Base-by-base conservation (phyloP, 129 eudicot species). In the Kitagawia praeruptora region DNA sequence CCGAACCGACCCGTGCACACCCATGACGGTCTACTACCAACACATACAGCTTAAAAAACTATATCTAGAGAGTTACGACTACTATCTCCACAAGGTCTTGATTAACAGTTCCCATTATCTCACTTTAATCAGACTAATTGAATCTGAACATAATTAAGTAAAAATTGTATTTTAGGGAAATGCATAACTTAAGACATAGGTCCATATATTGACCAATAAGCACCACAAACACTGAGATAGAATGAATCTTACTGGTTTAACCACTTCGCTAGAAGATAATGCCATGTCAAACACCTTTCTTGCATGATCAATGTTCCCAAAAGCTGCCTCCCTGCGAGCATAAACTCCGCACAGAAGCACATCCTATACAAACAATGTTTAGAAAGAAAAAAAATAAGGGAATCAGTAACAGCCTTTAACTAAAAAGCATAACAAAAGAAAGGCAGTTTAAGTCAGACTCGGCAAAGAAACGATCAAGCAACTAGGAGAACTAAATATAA, bases 221-320 rank as follows among this genome's bases (percentile, higher is more conserved):
- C 38, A 63, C 12, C 6, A 9, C 12, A 46, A 46, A 46, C 49
- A 46, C 49, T 46, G 34, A 13, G 12, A 75, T 23, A 12, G 2
- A 76, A 31, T 16, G 78, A 58, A 66, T 75, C 82, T 83, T 87
- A 96, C 99, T 93, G 53, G 75, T 51, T 90, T 90, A 69, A 90
- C 89, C 53, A 90, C 89, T 64, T 90, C 92, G 51, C 85, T 81
- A 58, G 97, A 92, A 73, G 91, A 81, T 77, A 96, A 87, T 83
- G 99, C 95, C 99, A 96, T 92, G 92, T 92, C 99, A 58, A 96
- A 96, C 76, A 90, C 93, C 84, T 89, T 96, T 80, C 99, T 89
- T 63, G 99, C 89, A 81, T 86, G 93, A 37, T 89, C 93, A 79
- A 90, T 88, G 81, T 96, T 96, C 71, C 98, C 97, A 81, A 70